Evolutionary conservation across 1,284 basidiomycete species (phyloP).

Genomic region (Exsudoporus floridanus): DNA sequence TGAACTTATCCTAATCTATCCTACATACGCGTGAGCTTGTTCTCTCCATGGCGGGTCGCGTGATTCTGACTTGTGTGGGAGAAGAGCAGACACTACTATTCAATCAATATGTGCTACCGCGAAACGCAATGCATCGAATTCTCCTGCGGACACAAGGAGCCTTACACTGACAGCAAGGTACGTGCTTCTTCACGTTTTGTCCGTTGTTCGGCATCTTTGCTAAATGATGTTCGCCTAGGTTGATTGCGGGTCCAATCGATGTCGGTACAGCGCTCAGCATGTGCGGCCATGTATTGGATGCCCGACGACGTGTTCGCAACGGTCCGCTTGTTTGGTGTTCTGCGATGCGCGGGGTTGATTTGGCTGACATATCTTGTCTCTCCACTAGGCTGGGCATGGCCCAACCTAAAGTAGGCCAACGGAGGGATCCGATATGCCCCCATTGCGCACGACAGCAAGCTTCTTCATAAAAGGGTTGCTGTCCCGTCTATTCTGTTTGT

Average conservation of each 20-base stretch:
- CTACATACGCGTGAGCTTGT: slow-evolving; percentile 19
- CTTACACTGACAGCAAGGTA: slow-evolving; percentile 33
- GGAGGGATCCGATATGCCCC: slow-evolving; percentile 19
- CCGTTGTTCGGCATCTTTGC: slow-evolving; percentile 13
- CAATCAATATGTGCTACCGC: slow-evolving; percentile 30
- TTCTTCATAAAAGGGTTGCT: slow-evolving; percentile 6
- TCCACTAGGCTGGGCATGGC: slow-evolving; percentile 26
- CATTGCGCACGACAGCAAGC: slow-evolving; percentile 23
- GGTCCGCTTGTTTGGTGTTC: slow-evolving; percentile 22
- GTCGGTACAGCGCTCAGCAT: slow-evolving; percentile 43
- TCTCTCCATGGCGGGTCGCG: not conserved
- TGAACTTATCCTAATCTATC: slow-evolving; percentile 25
- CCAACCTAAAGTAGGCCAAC: slow-evolving; percentile 19
- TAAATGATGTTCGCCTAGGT: slow-evolving; percentile 34
- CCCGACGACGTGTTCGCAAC: slow-evolving; percentile 37
- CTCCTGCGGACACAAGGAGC: slow-evolving; percentile 26
- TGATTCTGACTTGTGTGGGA: slow-evolving; percentile 17
- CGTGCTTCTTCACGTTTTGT: not conserved
- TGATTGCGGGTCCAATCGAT: slow-evolving; percentile 39
- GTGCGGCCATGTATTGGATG: slow-evolving; percentile 35
- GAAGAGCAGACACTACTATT: slow-evolving; percentile 13
- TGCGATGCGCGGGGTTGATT: not conserved
- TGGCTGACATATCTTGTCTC: slow-evolving; percentile 7
- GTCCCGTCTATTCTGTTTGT: not conserved
- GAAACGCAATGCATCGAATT: slow-evolving; percentile 28